These are phyloP conservation scores for Diplogelasinospora grovesii DNA, from an alignment of 495 filamentous ascomycete species.

Conservation along the genomic window DNA sequence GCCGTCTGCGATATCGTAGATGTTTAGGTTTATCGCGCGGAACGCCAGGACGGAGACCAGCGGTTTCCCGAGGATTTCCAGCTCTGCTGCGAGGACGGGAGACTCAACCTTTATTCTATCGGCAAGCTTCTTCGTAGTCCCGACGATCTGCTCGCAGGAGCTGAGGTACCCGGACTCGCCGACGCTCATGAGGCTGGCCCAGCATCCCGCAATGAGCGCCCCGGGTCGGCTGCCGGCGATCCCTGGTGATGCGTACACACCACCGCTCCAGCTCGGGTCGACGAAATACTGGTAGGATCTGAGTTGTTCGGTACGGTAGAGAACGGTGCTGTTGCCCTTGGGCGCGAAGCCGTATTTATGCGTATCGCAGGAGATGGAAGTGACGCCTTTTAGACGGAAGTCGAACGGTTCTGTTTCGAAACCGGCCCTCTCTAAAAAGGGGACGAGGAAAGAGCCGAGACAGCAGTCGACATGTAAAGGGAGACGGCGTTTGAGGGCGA, in stretches of 20 bases:
- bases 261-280: slow-evolving; percentile 89
- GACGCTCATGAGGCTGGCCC: slow-evolving; percentile 80
- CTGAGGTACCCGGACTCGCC: slow-evolving; percentile 87
- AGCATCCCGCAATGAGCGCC: slow-evolving; percentile 88
- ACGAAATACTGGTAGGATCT: slow-evolving; percentile 93
- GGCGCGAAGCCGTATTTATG: slow-evolving; percentile 99
- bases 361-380: slow-evolving; percentile 90
- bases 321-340: slow-evolving; percentile 86
- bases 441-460: slow-evolving; percentile 87
- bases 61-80: slow-evolving; percentile 77
- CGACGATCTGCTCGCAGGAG: slow-evolving; percentile 80
- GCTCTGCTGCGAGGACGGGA: slow-evolving; percentile 57
- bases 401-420: slow-evolving; percentile 85
- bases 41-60: slow-evolving; percentile 90
- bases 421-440: slow-evolving; percentile 84
- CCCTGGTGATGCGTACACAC: slow-evolving; percentile 87
- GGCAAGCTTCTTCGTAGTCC: slow-evolving; percentile 77
- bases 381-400: slow-evolving; percentile 90
- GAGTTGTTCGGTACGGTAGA: slow-evolving; percentile 76
- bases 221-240: slow-evolving; percentile 90
- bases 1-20: slow-evolving; percentile 82
- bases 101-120: slow-evolving; percentile 61
- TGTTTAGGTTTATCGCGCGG: slow-evolving; percentile 65
- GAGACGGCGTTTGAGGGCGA: slow-evolving; percentile 69
- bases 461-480: slow-evolving; percentile 98